Percentiles rank a stretch among this genome's conserved stretches.
Evolutionary conservation across 441 rosid genomes (phyloP).

Genomic region (Daphne laureola): DNA sequence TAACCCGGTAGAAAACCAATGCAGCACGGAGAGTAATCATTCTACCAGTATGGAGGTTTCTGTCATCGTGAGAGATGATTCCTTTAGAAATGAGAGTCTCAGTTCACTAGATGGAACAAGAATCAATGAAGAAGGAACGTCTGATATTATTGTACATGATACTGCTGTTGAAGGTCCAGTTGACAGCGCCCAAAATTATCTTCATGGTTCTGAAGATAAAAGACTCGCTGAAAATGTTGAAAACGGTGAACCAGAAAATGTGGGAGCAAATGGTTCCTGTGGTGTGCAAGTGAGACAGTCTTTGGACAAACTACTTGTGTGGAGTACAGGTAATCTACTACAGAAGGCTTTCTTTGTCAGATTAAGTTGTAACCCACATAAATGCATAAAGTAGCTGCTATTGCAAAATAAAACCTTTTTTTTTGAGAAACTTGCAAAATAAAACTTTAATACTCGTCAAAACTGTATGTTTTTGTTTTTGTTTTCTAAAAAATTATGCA

Average conservation of each 20-base stretch:
- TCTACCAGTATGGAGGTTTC: conserved; percentile 18
- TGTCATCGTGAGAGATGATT: conserved; percentile 20
- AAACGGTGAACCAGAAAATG: conserved; percentile 12
- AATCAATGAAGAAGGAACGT: conserved; percentile 15
- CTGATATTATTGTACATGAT: conserved; percentile 15
- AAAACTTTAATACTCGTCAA: too few species aligned
- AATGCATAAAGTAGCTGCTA: too few species aligned
- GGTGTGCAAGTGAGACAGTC: conserved; percentile 11
- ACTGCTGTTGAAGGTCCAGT: conserved; percentile 8
- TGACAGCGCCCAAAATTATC: conserved; percentile 5
- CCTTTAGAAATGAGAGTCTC: conserved; percentile 5
- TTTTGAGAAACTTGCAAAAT: too few species aligned
- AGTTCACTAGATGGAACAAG: conserved; percentile 16
- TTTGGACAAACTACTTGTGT: not conserved
- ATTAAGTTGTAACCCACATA: too few species aligned
- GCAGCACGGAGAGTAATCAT: conserved; percentile 17
- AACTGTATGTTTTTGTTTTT: not conserved
- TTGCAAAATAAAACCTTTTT: too few species aligned
- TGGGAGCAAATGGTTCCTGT: conserved; percentile 11
- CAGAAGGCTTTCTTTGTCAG: too few species aligned
- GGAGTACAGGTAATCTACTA: too few species aligned
- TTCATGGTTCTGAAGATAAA: conserved; percentile 17
- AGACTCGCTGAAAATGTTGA: conserved; percentile 19
- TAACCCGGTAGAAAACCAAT: conserved; percentile 28
- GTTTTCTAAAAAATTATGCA: not conserved